Percentiles rank a stretch among this genome's conserved stretches.
These are phyloP conservation scores for Hypoxylon crocopeplum DNA, from an alignment of 495 filamentous ascomycete species.

Conservation along the genomic window DNA sequence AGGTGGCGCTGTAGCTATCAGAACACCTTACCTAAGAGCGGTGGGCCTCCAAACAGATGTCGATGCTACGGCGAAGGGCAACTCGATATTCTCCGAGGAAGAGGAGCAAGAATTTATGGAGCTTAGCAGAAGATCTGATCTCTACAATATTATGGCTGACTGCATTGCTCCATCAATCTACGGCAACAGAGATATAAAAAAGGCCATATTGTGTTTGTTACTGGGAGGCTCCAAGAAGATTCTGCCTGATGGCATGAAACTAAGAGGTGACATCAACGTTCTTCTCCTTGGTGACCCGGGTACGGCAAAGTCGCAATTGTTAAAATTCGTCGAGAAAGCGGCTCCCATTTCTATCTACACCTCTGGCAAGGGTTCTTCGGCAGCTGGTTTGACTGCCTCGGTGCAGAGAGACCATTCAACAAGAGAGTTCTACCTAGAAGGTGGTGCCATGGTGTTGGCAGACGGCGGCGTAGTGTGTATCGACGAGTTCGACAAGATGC, in stretches of 20 bases:
- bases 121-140: constrained; percentile 85
- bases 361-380: constrained; percentile 97
- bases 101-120: constrained; percentile 98
- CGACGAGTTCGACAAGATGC: constrained; percentile 99
- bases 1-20: constrained; percentile 84
- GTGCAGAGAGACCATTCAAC: constrained; percentile 92
- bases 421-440: constrained; percentile 97
- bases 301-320: constrained; percentile 96
- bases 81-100: constrained; percentile 85
- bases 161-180: constrained; percentile 99
- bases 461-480: constrained; percentile 99
- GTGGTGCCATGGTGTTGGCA: constrained; percentile 97
- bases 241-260: constrained; percentile 96
- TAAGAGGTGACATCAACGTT: constrained; percentile 98
- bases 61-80: constrained; percentile 88
- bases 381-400: constrained; percentile 96
- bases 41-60: constrained; percentile 90
- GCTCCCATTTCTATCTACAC: constrained; percentile 99
- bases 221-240: constrained; percentile 99
- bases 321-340: constrained; percentile 97
- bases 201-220: constrained; percentile 94
- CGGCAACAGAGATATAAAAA: constrained; percentile 96
- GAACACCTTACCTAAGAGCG: constrained; percentile 95
- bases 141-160: constrained; percentile 87
- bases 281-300: constrained; percentile 96